These are phyloP conservation scores for Fraxinus baroniana DNA, from an alignment of 305 asterid species.

Conservation along the genomic window DNA sequence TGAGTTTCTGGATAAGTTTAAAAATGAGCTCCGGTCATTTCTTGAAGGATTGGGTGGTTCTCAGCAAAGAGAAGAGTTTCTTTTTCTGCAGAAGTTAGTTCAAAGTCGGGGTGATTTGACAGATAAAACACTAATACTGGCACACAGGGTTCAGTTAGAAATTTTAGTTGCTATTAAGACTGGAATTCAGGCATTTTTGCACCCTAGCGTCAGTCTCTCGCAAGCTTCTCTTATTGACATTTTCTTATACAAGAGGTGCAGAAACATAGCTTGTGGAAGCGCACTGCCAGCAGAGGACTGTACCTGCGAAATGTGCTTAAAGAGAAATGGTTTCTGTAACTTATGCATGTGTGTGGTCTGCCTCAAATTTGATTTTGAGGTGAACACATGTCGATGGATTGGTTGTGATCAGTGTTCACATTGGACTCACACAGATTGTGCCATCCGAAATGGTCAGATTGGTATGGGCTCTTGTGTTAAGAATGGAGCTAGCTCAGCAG, in stretches of 20 bases:
- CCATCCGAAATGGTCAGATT: conserved; percentile 77
- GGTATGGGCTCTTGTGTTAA: conserved; percentile 77
- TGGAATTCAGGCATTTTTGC: conserved; percentile 92
- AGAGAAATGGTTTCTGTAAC: conserved; percentile 86
- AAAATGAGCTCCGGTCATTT: conserved; percentile 67
- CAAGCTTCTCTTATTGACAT: conserved; percentile 88
- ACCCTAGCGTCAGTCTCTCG: conserved; percentile 91
- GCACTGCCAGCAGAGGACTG: conserved; percentile 84
- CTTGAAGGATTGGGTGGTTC: conserved; percentile 85
- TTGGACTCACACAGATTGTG: conserved; percentile 98
- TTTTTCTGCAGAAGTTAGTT: conserved; percentile 78
- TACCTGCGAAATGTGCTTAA: conserved; percentile 70
- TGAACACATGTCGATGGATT: conserved; percentile 91
- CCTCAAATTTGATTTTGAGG: conserved; percentile 91
- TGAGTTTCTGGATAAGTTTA: conserved; percentile 72
- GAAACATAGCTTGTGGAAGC: conserved; percentile 84
- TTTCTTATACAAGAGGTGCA: conserved; percentile 78
- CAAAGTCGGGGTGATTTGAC: conserved; percentile 79
- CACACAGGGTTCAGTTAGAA: conserved; percentile 88
- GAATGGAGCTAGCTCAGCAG: conserved; percentile 60
- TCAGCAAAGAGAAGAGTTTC: conserved; percentile 77
- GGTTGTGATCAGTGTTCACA: conserved; percentile 94
- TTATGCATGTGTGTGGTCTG: conserved; percentile 96
- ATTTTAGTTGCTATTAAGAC: conserved; percentile 80
- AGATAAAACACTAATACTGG: conserved; percentile 53